Conservation (phyloP, 768 basidiomycete species). For the Boletus rubroflammeus region DNA sequence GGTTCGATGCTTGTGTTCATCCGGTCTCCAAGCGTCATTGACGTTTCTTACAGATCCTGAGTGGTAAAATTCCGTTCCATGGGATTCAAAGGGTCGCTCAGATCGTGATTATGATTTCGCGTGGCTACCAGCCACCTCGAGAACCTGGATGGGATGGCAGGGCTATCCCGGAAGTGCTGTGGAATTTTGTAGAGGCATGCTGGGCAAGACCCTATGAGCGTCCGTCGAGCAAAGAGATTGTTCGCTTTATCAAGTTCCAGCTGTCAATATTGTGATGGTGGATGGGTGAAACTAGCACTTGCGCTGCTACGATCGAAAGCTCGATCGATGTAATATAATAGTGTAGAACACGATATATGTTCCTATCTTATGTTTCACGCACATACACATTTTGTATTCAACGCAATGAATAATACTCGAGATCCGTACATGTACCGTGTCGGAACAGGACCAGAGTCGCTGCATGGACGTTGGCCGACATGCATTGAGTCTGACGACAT, state of each 20-base stretch:
- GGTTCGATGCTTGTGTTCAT: constrained; percentile 3
- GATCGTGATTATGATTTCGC: constrained; percentile 23
- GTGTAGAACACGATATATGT: background rate
- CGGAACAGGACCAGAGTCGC: background rate
- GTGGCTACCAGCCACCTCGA: constrained; percentile 3
- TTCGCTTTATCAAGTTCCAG: constrained; percentile 14
- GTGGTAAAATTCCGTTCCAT: constrained; percentile 26
- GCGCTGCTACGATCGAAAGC: background rate
- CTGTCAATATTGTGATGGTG: background rate
- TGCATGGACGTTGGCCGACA: background rate
- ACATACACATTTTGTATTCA: background rate
- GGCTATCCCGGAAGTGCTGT: constrained; percentile 20
- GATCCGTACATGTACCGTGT: background rate
- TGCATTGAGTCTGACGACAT: background rate
- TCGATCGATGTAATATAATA: background rate
- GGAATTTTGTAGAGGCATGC: constrained; percentile 22
- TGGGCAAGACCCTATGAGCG: constrained; percentile 19
- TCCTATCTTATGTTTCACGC: background rate
- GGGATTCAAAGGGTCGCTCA: constrained; percentile 15
- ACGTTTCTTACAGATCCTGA: constrained; percentile 15
- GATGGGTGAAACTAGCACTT: background rate
- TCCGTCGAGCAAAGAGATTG: constrained; percentile 13
- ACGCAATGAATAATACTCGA: background rate
- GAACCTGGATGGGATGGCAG: constrained; percentile 22
- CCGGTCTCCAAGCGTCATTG: background rate